Evolutionary conservation across 164 flowering plant species (phyloP).

Genomic region (Nymphaea colorata): DNA sequence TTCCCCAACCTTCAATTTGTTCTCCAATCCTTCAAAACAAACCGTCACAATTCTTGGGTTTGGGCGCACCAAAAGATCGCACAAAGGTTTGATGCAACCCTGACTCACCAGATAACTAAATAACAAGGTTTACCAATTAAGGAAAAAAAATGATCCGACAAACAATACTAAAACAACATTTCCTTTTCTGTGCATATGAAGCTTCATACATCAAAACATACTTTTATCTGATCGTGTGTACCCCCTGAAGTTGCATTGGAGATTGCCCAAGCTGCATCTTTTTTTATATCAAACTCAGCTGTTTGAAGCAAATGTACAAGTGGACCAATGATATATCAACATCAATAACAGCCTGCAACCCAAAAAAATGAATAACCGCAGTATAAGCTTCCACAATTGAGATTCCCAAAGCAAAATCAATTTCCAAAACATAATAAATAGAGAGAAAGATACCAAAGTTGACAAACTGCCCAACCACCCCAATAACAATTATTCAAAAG

Average conservation of each 20-base stretch:
- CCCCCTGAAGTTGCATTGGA: slow-evolving; percentile 88
- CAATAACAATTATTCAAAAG: too few species aligned
- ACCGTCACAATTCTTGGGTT: slow-evolving; percentile 66
- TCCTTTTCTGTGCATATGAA: too few species aligned
- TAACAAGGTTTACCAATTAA: too few species aligned
- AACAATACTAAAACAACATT: too few species aligned
- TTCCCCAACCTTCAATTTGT: slow-evolving; percentile 69
- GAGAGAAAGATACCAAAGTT: too few species aligned
- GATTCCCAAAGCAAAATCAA: too few species aligned
- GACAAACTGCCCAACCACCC: too few species aligned
- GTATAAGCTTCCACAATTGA: too few species aligned
- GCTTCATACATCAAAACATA: too few species aligned
- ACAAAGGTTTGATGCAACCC: slow-evolving; percentile 60
- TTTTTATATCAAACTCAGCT: slow-evolving; percentile 80
- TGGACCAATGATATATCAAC: slow-evolving; percentile 65
- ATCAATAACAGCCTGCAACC: slow-evolving; percentile 55
- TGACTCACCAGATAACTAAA: slow-evolving; percentile 47
- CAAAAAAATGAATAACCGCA: too few species aligned
- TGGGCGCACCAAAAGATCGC: slow-evolving; percentile 64
- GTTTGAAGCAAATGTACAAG: slow-evolving; percentile 65
- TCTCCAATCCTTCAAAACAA: slow-evolving; percentile 65
- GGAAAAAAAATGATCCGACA: too few species aligned
- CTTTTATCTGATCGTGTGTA: slow-evolving; percentile 61
- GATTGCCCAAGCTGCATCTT: slow-evolving; percentile 86
- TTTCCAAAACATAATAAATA: too few species aligned